Percentiles rank a stretch among this genome's conserved stretches.
These are phyloP conservation scores for Colletotrichum lentis DNA, from an alignment of 2,329 filamentous ascomycete species.

Conservation along the genomic window DNA sequence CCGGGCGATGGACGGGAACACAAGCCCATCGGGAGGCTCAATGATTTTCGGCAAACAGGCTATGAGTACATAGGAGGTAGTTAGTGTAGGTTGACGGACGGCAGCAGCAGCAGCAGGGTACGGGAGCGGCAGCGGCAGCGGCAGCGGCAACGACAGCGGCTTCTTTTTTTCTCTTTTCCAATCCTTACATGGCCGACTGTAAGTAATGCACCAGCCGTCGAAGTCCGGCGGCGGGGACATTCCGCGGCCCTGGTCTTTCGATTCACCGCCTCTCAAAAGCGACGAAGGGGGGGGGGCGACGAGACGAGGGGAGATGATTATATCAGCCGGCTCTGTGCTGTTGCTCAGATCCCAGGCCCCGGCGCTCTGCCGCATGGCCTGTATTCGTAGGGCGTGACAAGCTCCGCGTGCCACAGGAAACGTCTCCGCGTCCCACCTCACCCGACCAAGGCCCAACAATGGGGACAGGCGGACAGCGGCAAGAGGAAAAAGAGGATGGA, in stretches of 20 bases:
- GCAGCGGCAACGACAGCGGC: neutral
- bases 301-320: constrained; percentile 17
- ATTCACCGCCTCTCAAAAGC: constrained; percentile 36
- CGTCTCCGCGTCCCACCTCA: constrained; percentile 28
- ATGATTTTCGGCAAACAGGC: constrained; percentile 10
- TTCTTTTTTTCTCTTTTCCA: neutral
- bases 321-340: constrained; percentile 17
- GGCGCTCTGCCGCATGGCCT: constrained; percentile 32
- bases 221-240: constrained; percentile 21
- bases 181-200: constrained; percentile 5
- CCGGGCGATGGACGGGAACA: constrained; percentile 4
- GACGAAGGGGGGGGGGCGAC: neutral
- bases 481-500: constrained; percentile 5
- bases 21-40: constrained; percentile 2
- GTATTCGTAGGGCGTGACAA: constrained; percentile 29
- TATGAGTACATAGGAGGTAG: too few relatives aligned
- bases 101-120: constrained; percentile 10
- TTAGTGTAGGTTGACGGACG: neutral
- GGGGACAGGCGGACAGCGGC: constrained; percentile 1
- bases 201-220: constrained; percentile 21
- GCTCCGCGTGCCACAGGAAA: constrained; percentile 36
- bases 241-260: constrained; percentile 20
- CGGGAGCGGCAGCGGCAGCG: constrained; percentile 1
- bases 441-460: constrained; percentile 14
- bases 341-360: constrained; percentile 29